Evolutionary conservation across 1,139 yeast genomes (phyloP).

Genomic region (Kurtzmaniella quercitrusa): DNA sequence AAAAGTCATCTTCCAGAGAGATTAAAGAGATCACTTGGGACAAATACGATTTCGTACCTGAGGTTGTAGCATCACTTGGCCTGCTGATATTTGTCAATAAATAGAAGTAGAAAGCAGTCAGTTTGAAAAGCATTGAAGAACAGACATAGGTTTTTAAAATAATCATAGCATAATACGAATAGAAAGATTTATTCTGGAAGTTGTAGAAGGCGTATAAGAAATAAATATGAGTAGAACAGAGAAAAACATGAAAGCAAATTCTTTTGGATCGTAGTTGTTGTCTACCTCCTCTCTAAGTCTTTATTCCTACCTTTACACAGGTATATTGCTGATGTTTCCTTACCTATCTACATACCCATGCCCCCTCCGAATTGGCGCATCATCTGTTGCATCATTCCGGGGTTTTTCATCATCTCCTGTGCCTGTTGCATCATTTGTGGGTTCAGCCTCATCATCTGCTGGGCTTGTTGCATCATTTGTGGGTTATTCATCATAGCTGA

Average conservation of each 20-base stretch:
- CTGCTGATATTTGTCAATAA: background rate
- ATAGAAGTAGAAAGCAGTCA: background rate
- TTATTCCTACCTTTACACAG: no score
- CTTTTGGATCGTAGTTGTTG: no score
- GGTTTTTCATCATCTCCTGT: constrained; percentile 50
- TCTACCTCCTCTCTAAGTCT: no score
- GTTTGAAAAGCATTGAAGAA: no score
- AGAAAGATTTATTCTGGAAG: no score
- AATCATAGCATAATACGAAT: no score
- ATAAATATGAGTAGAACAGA: no score
- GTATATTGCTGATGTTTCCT: no score
- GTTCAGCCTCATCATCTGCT: constrained; percentile 63
- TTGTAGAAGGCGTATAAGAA: no score
- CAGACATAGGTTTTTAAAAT: no score
- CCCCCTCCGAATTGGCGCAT: constrained; percentile 69
- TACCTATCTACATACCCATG: constrained; percentile 17
- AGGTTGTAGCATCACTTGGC: constrained; percentile 2
- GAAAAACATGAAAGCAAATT: no score
- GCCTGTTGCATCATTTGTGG: constrained; percentile 69
- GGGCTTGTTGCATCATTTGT: constrained; percentile 40
- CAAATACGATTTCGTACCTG: constrained; percentile 21
- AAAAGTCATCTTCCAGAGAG: constrained; percentile 9
- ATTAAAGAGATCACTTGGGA: constrained; percentile 23
- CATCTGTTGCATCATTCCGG: constrained; percentile 70
- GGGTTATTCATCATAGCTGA: constrained; percentile 50